Conservation (phyloP, 2,329 filamentous ascomycete species). For the Cladophialophora chaetospira region DNA sequence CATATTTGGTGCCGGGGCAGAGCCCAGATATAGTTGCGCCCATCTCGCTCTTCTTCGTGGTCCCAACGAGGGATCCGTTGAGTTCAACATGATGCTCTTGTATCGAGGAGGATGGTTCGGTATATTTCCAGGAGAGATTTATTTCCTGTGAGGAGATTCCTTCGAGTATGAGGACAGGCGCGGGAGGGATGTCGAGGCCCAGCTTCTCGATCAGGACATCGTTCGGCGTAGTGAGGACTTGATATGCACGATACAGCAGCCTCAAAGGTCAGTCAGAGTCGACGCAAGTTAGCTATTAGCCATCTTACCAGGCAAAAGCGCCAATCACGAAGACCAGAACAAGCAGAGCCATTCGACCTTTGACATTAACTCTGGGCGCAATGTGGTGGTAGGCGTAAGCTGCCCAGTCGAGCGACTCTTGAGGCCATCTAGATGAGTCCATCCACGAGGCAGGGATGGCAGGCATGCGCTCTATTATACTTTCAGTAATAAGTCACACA, state of each 20-base stretch:
- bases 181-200: slow-evolving; percentile 88
- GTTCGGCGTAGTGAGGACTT: slow-evolving; percentile 87
- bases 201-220: slow-evolving; percentile 88
- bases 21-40: slow-evolving; percentile 90
- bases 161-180: slow-evolving; percentile 85
- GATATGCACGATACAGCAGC: slow-evolving; percentile 82
- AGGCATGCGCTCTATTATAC: slow-evolving; percentile 29
- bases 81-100: slow-evolving; percentile 89
- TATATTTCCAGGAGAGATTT: slow-evolving; percentile 85
- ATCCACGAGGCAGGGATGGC: slow-evolving; percentile 33
- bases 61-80: slow-evolving; percentile 85
- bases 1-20: slow-evolving; percentile 85
- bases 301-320: slow-evolving; percentile 51
- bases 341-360: slow-evolving; percentile 53
- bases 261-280: slow-evolving; percentile 47
- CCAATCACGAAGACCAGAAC: slow-evolving; percentile 51
- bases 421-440: slow-evolving; percentile 45
- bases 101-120: slow-evolving; percentile 66
- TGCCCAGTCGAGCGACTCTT: slow-evolving; percentile 49
- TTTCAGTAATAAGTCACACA: not conserved
- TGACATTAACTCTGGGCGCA: slow-evolving; percentile 49
- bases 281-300: not conserved
- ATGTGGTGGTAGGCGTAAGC: slow-evolving; percentile 50
- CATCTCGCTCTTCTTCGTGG: slow-evolving; percentile 76
- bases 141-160: slow-evolving; percentile 86